Base-by-base conservation (phyloP, 1,284 basidiomycete genomes). In the Boletus smithii region DNA sequence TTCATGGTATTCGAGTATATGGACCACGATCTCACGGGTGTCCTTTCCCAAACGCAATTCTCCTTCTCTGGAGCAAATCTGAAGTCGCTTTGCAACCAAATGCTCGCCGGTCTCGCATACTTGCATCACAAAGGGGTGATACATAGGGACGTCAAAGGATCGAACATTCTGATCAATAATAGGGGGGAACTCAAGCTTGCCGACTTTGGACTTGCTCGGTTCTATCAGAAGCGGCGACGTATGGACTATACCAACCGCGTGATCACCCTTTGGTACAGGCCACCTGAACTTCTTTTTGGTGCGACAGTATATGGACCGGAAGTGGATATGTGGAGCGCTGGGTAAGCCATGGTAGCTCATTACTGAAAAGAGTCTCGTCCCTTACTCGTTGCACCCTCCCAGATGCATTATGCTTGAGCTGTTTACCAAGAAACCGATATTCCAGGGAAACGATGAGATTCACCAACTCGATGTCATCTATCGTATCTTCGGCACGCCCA, bases 1-100 rank as follows among this genome's bases (percentile, higher is more conserved):
- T 97, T 95, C 70, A 99, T 99, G 95, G 95, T 99, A 23, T 94
- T 99, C 62, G 95, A 99, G 69, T 99, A 99, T 68, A 94, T 98
- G 91, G 94, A 99, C 62, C 95, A 99, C 67, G 97, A 99, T 65
- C 76, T 99, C 43, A 97, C 94, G 3, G 97, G 97, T 3, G 79
- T 99, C 44, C 76, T 99, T 11, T 90, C 92, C 1, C 95, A 98
- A 69, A 91, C 84, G 0, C 83, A 91, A 66, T 95, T 90, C 59
- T 73, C 66, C 35, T 97, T 99, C 63, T 79, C 81, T 1, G 77
- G 83, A 14, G 91, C 89, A 13, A 90, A 99, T 67, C 75, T 97
- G 47, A 99, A 99, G 73, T 97, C 94, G 0, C 79, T 99, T 38
- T 95, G 90, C 61, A 77, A 84, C 52, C 97, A 99, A 69, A 95